phyloP scores from a whole-genome alignment of 352 stramenopile species.

The Globisporangium cylindrosporum region DNA sequence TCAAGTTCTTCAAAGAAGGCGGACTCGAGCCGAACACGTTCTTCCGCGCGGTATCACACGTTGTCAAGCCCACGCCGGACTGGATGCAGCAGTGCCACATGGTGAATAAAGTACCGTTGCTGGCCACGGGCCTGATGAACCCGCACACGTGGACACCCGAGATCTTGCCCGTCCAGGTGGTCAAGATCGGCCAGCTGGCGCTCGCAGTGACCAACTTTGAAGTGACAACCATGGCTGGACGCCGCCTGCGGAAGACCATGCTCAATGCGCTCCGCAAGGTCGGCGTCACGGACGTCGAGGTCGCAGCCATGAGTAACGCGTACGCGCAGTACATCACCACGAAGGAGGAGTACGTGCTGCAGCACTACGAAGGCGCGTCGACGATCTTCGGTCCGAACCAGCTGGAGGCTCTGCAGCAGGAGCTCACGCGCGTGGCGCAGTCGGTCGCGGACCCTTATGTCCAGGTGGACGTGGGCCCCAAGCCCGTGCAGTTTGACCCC shows the following conservation, averaged over 20 bases:
- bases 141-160: constrained; percentile 39
- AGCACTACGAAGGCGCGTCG: constrained; percentile 73
- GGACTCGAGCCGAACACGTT: constrained; percentile 32
- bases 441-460: constrained; percentile 27
- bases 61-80: constrained; percentile 29
- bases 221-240: constrained; percentile 57
- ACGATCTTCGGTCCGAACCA: constrained; percentile 73
- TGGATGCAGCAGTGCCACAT: constrained; percentile 46
- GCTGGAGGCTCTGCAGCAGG: constrained; percentile 50
- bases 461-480: constrained; percentile 29
- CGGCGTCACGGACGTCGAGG: constrained; percentile 43
- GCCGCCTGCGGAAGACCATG: constrained; percentile 38
- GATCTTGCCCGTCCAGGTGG: constrained; percentile 52
- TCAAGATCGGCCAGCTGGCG: constrained; percentile 51
- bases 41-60: constrained; percentile 19
- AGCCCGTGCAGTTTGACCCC: constrained; percentile 35
- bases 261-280: constrained; percentile 21
- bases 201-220: constrained; percentile 57
- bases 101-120: constrained; percentile 34
- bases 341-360: constrained; percentile 51
- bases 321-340: constrained; percentile 72
- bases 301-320: constrained; percentile 49
- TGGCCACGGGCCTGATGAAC: constrained; percentile 39
- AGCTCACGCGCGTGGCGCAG: constrained; percentile 35
- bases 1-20: constrained; percentile 31